Percentiles rank a stretch among this genome's conserved stretches.
These are phyloP conservation scores for Paramyrothecium sp. DNA, from an alignment of 2,329 filamentous ascomycete species.

Conservation along the genomic window DNA sequence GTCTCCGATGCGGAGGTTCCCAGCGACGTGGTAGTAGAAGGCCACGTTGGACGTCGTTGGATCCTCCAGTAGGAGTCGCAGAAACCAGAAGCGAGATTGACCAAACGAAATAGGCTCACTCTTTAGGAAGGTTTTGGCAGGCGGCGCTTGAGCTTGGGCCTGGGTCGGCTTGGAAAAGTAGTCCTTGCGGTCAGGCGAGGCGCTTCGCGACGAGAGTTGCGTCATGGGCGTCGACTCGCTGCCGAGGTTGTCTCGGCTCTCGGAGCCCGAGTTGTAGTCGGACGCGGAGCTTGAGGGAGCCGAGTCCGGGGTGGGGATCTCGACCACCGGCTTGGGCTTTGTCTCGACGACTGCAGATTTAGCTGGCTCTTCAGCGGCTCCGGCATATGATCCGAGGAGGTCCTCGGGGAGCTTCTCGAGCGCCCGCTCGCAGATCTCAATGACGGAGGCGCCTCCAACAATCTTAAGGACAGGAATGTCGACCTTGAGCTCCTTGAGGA, in stretches of 20 bases:
- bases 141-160: background rate
- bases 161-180: background rate
- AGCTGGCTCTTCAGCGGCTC: background rate
- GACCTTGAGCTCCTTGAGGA: constrained; percentile 37
- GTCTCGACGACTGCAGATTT: background rate
- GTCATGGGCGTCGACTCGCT: background rate
- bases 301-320: background rate
- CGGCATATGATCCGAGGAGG: background rate
- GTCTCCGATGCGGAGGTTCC: constrained; percentile 23
- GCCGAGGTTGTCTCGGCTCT: background rate
- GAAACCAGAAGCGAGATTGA: constrained; percentile 41
- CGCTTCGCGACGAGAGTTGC: background rate
- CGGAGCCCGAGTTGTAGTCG: background rate
- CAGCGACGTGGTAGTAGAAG: constrained; percentile 25
- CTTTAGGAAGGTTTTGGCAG: constrained; percentile 5
- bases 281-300: background rate
- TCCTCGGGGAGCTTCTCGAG: constrained; percentile 1
- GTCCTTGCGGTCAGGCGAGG: background rate
- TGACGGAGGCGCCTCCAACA: constrained; percentile 12
- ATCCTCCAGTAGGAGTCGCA: constrained; percentile 29
- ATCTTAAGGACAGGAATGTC: constrained; percentile 46
- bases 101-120: constrained; percentile 32
- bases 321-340: background rate
- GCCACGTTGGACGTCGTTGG: constrained; percentile 38
- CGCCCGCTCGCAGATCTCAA: constrained; percentile 8